These are phyloP conservation scores for Zygoascus ofunaensis DNA, from an alignment of 805 yeast genomes.

Conservation along the genomic window DNA sequence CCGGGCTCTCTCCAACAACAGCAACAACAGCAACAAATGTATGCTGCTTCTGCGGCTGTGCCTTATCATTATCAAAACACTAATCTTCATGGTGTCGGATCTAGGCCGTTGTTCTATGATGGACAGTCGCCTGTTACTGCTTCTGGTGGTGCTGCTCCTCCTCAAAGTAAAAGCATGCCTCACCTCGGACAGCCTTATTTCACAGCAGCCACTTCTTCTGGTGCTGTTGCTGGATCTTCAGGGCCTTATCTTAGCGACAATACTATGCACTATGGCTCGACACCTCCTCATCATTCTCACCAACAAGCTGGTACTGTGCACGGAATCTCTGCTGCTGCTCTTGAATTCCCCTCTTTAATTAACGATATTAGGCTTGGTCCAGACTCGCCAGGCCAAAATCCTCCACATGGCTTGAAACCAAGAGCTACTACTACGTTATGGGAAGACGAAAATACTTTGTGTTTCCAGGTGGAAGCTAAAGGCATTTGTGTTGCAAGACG, in stretches of 20 bases:
- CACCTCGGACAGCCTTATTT: not conserved
- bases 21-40: slow-evolving; percentile 6
- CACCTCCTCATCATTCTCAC: not conserved
- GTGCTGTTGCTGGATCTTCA: not conserved
- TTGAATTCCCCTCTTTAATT: slow-evolving; percentile 18
- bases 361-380: slow-evolving; percentile 14
- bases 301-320: not conserved
- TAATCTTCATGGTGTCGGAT: not conserved
- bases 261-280: not conserved
- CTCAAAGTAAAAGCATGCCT: not conserved
- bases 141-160: not conserved
- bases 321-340: slow-evolving; percentile 9
- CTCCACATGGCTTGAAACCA: slow-evolving; percentile 32
- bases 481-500: slow-evolving; percentile 74
- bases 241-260: not conserved
- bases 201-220: not conserved
- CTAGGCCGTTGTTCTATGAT: not conserved
- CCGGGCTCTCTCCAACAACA: slow-evolving; percentile 5
- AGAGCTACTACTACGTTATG: slow-evolving; percentile 74
- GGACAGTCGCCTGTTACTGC: not conserved
- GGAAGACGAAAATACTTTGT: slow-evolving; percentile 80
- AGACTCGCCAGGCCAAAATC: slow-evolving; percentile 23
- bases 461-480: slow-evolving; percentile 77
- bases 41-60: slow-evolving; percentile 1
- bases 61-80: not conserved